A percentile compares a stretch with the other conserved stretches of the same genome.
Conservation (phyloP, 2,329 filamentous ascomycete genomes). For the Claviceps quebecensis region DNA sequence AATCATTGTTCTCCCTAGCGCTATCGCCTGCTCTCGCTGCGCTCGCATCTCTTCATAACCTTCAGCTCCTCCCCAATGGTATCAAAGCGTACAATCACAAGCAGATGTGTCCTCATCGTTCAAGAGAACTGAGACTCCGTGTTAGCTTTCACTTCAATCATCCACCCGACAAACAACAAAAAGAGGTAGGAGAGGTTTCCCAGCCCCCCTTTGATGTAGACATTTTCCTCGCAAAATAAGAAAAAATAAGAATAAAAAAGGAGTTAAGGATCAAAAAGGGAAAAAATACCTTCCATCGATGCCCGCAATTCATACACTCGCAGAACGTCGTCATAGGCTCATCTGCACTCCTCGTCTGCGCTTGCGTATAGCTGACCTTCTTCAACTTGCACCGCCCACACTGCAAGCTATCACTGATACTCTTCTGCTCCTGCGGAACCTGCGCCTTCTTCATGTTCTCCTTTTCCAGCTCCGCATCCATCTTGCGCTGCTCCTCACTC, state of each 20-base stretch:
- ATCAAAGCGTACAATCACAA: not conserved
- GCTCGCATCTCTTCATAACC: not conserved
- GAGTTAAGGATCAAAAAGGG: not conserved
- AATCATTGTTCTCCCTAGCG: not conserved
- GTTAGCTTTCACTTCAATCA: not conserved
- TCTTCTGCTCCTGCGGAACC: constrained; percentile 83
- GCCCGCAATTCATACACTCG: constrained; percentile 54
- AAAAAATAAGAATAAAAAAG: too few species aligned
- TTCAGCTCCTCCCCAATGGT: not conserved
- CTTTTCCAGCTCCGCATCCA: constrained; percentile 63
- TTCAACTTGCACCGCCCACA: constrained; percentile 88
- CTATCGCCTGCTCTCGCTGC: not conserved
- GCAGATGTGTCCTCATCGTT: not conserved
- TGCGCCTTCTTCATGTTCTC: constrained; percentile 98
- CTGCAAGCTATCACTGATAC: constrained; percentile 72
- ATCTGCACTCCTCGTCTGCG: constrained; percentile 89
- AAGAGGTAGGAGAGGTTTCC: too few species aligned
- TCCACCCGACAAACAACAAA: not conserved
- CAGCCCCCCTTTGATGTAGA: too few species aligned
- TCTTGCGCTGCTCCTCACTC: constrained; percentile 63
- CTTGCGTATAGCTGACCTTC: constrained; percentile 91
- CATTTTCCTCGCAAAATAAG: not conserved
- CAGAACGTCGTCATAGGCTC: constrained; percentile 78
- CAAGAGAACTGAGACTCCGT: not conserved
- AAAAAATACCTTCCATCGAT: constrained; percentile 54